phyloP scores from a whole-genome alignment of 129 eudicot species.

The Artemisia tridentata region DNA sequence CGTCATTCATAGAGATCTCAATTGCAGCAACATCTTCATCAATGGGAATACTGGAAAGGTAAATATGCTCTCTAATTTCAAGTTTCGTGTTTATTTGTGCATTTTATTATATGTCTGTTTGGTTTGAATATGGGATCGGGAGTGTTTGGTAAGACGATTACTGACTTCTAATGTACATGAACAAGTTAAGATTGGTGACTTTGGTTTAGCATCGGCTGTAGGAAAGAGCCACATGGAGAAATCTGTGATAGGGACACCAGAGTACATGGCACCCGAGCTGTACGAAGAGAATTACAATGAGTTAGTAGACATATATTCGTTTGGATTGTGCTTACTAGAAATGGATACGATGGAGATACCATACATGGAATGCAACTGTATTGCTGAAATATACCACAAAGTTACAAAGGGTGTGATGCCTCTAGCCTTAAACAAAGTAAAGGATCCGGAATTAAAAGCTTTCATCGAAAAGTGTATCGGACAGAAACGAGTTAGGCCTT shows the following conservation, averaged over 20 bases:
- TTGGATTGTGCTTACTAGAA: neutral
- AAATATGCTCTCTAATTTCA: too few species aligned
- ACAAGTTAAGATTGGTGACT: neutral
- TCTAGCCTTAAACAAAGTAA: neutral
- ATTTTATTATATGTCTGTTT: too few species aligned
- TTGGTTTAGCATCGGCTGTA: neutral
- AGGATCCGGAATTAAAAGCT: neutral
- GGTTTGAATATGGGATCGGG: too few species aligned
- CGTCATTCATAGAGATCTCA: neutral
- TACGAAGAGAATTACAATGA: constrained; percentile 2
- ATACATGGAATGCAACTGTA: neutral
- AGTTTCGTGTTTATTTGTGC: too few species aligned
- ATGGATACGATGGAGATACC: neutral
- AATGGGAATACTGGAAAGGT: neutral
- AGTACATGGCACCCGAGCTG: neutral
- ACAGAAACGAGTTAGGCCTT: neutral
- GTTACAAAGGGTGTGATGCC: neutral
- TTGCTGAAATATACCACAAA: neutral
- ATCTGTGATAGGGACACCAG: neutral
- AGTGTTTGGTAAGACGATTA: too few species aligned
- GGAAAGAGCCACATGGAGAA: neutral
- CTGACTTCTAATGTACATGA: too few species aligned
- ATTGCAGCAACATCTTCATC: constrained; percentile 1
- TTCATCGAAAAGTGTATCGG: neutral
- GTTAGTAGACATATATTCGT: neutral